Base-by-base conservation (phyloP, 805 yeast species). In the Myxozyma geophila region DNA sequence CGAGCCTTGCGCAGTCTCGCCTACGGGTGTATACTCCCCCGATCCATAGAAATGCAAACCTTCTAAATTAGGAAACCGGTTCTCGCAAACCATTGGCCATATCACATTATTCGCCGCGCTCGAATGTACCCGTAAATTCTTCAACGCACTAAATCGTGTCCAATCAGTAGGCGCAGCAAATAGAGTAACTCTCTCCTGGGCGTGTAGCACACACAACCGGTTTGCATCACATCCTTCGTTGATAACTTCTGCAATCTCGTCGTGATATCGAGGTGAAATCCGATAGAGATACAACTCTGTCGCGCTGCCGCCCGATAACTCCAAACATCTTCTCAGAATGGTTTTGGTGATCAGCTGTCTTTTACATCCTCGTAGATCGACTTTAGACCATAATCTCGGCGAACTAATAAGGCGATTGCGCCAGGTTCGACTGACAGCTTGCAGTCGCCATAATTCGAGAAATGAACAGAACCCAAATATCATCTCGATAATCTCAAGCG, bases 401-500 rank as follows among this genome's bases (percentile, higher is more conserved):
- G 17, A 23, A 4, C 17, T 9, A 15, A 15, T 9, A n/a, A 63
- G 36, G 15, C 33, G 49, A 7, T 54, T 17, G 2, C 35, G 35
- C 66, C 66, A 63, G 12, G 48, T n/a, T 33, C 43, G 43, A 51
- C 49, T 21, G 5, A 63, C 66, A 7, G 15, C 2, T 35, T 55
- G 62, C 9, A 63, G 50, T 2, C 46, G 51, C 1, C 36, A 41
- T 17, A 58, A 12, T 9, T 63, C 48, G 17, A n/a, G 23, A 44
- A 59, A 54, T 3, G 63, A 48, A 9, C 59, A 54, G 35, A 50
- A 17, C 19, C 37, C 12, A 12, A 59, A 39, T 1, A 63, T 51
- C 21, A 23, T 23, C 39, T 63, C 66, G 36, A 53, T 19, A 17
- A 63, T 19, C 39, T 63, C 66, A 21, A 47, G 21, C 23, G 66